A percentile compares a stretch with the other conserved stretches of the same genome.
phyloP scores from a whole-genome alignment of 441 rosid genomes.

The Pelargonium cotyledonis region DNA sequence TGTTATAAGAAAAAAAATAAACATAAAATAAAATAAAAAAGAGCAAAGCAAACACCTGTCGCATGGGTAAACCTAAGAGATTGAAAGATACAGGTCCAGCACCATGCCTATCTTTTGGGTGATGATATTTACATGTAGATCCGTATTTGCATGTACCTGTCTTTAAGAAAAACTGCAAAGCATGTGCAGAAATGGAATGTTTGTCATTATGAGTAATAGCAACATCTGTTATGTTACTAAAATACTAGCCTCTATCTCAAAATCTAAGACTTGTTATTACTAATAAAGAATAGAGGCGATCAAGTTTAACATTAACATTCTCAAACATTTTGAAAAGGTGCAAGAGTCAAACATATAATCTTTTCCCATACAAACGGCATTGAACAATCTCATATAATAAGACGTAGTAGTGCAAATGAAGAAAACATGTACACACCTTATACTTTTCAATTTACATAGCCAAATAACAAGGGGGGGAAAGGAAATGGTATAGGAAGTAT shows the following conservation, averaged over 20 bases:
- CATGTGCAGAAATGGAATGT: constrained; percentile 7
- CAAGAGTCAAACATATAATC: background rate
- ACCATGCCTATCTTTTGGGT: constrained; percentile 80
- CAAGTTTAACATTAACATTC: no score
- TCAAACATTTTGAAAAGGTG: no score
- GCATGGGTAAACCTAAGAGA: constrained; percentile 63
- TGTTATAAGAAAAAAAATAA: no score
- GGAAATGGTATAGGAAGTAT: no score
- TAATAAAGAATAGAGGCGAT: background rate
- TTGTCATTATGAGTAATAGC: constrained; percentile 4
- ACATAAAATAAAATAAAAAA: background rate
- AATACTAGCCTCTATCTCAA: background rate
- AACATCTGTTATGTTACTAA: background rate
- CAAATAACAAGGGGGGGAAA: no score
- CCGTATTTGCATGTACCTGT: constrained; percentile 86
- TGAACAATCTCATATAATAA: background rate
- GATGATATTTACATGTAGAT: constrained; percentile 74
- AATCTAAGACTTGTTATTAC: background rate
- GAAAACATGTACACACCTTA: background rate
- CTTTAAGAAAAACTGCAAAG: constrained; percentile 63
- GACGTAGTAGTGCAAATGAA: background rate
- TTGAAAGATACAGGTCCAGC: constrained; percentile 69
- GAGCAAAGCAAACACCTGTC: constrained; percentile 40
- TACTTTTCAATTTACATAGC: background rate
- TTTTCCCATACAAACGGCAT: background rate